Base-by-base conservation (phyloP, 257 asterid species). In the Agastache rugosa region DNA sequence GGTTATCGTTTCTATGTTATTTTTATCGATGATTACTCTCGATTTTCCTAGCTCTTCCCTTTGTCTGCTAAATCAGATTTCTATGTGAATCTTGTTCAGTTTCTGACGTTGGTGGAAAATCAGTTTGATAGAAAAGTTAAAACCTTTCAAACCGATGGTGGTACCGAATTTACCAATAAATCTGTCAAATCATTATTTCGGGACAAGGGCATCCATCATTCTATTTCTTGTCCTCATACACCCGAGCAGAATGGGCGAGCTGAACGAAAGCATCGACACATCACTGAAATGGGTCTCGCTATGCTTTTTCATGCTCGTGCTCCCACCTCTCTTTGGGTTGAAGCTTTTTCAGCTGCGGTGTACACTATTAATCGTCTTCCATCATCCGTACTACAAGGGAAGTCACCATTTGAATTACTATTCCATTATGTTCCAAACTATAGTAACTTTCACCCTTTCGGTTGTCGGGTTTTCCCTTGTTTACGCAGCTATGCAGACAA, bases 311-410 rank as follows among this genome's bases (percentile, higher is more conserved):
- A 25, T 25, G 63, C 63, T 58, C 63, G 10, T 23, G 63, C 35
- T 58, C 63, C 63, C 1, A 8, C 63, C 6, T 58, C 63, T 8
- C 39, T 58, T 2, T 58, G 63, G 63, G 63, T 58, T 23, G 63
- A 58, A 58, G 63, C 63, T 58, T 58, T 58, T 14, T 58, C 63
- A 11, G 17, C 39, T 10, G 41, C 63, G 3, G 17, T 58, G 0
- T 58, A 20, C 39, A 58, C 63, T 6, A 25, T 58, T 0, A 58
- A 58, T 6, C n/a, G 63, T 4, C 37, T 58, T 3, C 17, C 63
- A 4, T 58, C 63, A 25, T 58, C 37, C 6, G 11, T 58, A 15
- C 10, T 58, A 23, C 37, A 58, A 23, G 35, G 63, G 16, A 58
- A 58, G 39, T 23, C 63, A 8, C 63, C 63, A 8, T 58, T 58